Percentiles rank a stretch among this genome's conserved stretches.
phyloP scores from a whole-genome alignment of 2,329 filamentous ascomycete genomes.

The Penicillium expansum region DNA sequence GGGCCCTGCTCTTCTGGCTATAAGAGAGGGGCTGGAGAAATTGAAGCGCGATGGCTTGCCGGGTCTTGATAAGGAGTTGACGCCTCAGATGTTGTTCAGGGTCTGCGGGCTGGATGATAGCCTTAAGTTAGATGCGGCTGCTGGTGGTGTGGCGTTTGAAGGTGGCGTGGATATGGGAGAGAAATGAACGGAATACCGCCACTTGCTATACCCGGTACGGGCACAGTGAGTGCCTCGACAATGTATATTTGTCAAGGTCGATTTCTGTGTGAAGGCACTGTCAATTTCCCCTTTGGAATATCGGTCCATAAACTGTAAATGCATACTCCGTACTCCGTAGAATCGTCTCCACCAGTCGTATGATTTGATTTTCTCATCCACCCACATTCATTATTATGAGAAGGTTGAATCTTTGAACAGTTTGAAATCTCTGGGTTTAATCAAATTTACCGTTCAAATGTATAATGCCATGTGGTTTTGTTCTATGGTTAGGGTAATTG shows the following conservation, averaged over 20 bases:
- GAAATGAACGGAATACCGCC: slow-evolving; percentile 9
- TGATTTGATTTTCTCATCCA: not conserved
- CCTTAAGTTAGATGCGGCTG: slow-evolving; percentile 40
- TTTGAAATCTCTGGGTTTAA: not conserved
- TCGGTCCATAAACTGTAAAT: slow-evolving; percentile 13
- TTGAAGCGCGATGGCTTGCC: slow-evolving; percentile 38
- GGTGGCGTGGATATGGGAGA: slow-evolving; percentile 31
- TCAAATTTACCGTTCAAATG: not conserved
- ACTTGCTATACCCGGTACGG: not conserved
- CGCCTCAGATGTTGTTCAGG: slow-evolving; percentile 43
- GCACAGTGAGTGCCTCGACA: not conserved
- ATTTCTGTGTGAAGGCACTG: not conserved
- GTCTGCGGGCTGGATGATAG: slow-evolving; percentile 45
- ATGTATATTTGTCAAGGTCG: not conserved
- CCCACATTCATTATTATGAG: not conserved
- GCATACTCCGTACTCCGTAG: not conserved
- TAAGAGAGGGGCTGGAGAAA: slow-evolving; percentile 37
- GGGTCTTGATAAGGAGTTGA: slow-evolving; percentile 30
- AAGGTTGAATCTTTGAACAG: not conserved
- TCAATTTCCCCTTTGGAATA: not conserved
- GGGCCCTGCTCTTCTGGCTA: slow-evolving; percentile 38
- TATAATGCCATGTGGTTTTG: not conserved
- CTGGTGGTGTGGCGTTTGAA: slow-evolving; percentile 37
- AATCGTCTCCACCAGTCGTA: slow-evolving; percentile 12
- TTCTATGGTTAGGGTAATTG: not conserved